A percentile compares a stretch with the other conserved stretches of the same genome.
Evolutionary conservation across 2,329 filamentous ascomycete genomes (phyloP).

Genomic region (Gaeumannomyces sp.): DNA sequence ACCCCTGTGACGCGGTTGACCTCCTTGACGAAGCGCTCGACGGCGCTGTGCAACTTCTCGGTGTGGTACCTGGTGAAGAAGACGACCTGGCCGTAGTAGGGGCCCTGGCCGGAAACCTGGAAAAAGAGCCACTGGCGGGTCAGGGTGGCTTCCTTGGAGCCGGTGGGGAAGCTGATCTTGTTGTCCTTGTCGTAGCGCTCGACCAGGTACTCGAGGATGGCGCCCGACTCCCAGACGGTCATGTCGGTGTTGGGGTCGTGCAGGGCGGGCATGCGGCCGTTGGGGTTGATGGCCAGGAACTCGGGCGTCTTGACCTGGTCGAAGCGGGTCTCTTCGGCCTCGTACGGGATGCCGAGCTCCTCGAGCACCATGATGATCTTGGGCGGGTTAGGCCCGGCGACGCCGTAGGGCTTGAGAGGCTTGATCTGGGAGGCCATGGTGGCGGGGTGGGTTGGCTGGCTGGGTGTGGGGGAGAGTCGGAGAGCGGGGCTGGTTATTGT

Average conservation of each 20-base stretch:
- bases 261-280: constrained; percentile 14
- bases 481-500: neutral
- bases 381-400: constrained; percentile 22
- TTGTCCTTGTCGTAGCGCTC: constrained; percentile 37
- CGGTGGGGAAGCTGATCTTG: constrained; percentile 31
- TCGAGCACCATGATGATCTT: constrained; percentile 25
- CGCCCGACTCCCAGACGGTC: constrained; percentile 42
- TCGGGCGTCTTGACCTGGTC: constrained; percentile 25
- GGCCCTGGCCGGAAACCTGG: constrained; percentile 36
- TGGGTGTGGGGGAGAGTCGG: neutral
- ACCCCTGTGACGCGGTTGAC: constrained; percentile 20
- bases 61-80: constrained; percentile 22
- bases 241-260: constrained; percentile 36
- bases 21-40: constrained; percentile 21
- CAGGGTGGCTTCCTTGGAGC: constrained; percentile 27
- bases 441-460: neutral
- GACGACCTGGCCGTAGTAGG: constrained; percentile 32
- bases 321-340: constrained; percentile 18
- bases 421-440: constrained; percentile 19
- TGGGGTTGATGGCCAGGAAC: constrained; percentile 16
- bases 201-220: constrained; percentile 42
- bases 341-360: constrained; percentile 25
- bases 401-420: constrained; percentile 23
- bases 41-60: constrained; percentile 17
- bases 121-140: constrained; percentile 37